Evolutionary conservation across 306 rosid genomes (phyloP).

Genomic region (Malus domestica): DNA sequence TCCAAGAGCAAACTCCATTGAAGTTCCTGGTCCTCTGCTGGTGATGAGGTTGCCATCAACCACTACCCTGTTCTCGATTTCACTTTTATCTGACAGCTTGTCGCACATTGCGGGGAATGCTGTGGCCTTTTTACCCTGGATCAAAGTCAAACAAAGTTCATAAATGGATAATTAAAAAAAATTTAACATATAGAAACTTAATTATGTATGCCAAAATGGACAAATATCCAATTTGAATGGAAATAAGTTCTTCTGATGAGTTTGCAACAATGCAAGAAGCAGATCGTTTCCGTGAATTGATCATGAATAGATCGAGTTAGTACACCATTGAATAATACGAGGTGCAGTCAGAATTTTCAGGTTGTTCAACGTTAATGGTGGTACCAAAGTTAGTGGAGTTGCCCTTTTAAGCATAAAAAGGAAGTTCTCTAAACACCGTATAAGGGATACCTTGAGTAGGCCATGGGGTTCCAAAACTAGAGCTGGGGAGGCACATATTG

Average conservation of each 20-base stretch:
- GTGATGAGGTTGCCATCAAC: constrained; percentile 81
- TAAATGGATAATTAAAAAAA: not conserved
- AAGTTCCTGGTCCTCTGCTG: constrained; percentile 85
- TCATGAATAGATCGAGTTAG: not conserved
- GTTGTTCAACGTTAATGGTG: not conserved
- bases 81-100: constrained; percentile 73
- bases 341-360: not conserved
- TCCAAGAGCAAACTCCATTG: constrained; percentile 66
- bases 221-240: not conserved
- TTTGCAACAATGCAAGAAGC: not conserved
- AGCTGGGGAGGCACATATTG: constrained; percentile 95
- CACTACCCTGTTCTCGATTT: constrained; percentile 66
- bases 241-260: not conserved
- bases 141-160: constrained; percentile 1
- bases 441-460: constrained; percentile 55
- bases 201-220: not conserved
- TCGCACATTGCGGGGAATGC: constrained; percentile 62
- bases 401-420: not conserved
- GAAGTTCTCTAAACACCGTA: not conserved
- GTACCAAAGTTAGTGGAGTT: not conserved
- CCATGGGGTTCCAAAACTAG: constrained; percentile 87
- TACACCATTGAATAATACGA: not conserved
- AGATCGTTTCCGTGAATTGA: not conserved
- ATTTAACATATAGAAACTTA: not conserved
- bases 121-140: constrained; percentile 76